Evolutionary conservation across 1,284 basidiomycete species (phyloP).

Genomic region (Dichomitus squalens): DNA sequence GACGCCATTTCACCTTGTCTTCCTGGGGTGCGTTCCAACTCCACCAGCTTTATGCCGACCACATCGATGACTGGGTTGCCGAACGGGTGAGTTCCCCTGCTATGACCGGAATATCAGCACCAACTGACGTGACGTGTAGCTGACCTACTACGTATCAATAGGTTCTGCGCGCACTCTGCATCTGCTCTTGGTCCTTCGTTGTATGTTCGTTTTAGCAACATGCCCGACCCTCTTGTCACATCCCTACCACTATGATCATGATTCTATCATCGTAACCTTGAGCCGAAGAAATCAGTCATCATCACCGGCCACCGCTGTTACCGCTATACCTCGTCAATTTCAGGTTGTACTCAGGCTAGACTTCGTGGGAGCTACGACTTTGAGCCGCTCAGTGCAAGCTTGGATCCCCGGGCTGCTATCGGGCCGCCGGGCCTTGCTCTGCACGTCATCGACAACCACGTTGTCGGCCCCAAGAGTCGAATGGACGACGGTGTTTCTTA

Average conservation of each 20-base stretch:
- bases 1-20: slow-evolving; percentile 2
- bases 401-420: too few species aligned
- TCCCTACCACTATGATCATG: slow-evolving; percentile 37
- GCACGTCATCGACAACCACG: too few species aligned
- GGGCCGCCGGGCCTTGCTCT: too few species aligned
- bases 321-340: too few species aligned
- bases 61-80: slow-evolving; percentile 59
- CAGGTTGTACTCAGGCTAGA: too few species aligned
- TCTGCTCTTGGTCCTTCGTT: slow-evolving; percentile 58
- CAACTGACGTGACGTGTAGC: slow-evolving; percentile 31
- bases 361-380: too few species aligned
- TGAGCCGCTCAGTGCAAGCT: too few species aligned
- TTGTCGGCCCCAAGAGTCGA: too few species aligned
- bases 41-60: slow-evolving; percentile 63
- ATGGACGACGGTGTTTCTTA: too few species aligned
- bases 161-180: slow-evolving; percentile 52
- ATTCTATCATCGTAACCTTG: slow-evolving; percentile 48
- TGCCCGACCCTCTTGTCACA: slow-evolving; percentile 17
- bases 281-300: slow-evolving; percentile 38
- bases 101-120: too few species aligned
- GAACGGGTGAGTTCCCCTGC: slow-evolving; percentile 41
- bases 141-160: slow-evolving; percentile 67
- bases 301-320: slow-evolving; percentile 1
- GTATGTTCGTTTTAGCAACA: slow-evolving; percentile 42
- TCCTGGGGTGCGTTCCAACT: slow-evolving; percentile 55